phyloP scores from a whole-genome alignment of 208 protist species.

The Acanthamoeba royreba region DNA sequence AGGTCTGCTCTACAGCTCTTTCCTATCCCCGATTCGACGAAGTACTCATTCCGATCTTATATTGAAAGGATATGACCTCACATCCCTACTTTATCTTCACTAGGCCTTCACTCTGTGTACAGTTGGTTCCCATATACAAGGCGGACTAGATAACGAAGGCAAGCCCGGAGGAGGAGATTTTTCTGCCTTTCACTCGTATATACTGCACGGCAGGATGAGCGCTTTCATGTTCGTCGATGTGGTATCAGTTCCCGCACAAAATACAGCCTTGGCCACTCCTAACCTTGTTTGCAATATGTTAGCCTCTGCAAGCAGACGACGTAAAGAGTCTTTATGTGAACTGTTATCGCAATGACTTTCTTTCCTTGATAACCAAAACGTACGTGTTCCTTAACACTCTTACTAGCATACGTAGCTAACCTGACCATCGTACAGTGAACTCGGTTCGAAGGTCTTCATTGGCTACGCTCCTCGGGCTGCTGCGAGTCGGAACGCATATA shows the following conservation, averaged over 20 bases:
- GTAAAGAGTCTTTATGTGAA: not conserved
- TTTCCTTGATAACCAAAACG: constrained; percentile 17
- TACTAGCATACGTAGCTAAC: not conserved
- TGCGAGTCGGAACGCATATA: not conserved
- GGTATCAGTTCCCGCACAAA: not conserved
- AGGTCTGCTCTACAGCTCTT: not conserved
- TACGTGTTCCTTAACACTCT: not conserved
- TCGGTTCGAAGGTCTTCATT: not conserved
- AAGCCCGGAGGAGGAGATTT: not conserved
- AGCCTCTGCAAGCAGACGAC: not conserved
- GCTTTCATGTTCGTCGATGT: constrained; percentile 18
- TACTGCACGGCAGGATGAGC: not conserved
- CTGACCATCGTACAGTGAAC: not conserved
- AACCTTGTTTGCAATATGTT: not conserved
- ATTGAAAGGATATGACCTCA: not conserved
- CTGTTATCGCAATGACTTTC: constrained; percentile 35
- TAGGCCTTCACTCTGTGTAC: constrained; percentile 14
- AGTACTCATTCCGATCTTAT: not conserved
- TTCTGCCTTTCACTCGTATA: constrained; percentile 23
- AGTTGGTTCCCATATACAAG: constrained; percentile 25
- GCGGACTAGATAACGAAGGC: not conserved
- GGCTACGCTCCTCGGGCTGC: not conserved
- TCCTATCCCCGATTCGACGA: constrained; percentile 29
- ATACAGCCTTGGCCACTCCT: too few species aligned
- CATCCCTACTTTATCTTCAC: not conserved